Percentiles rank a stretch among this genome's conserved stretches.
Evolutionary conservation across 2,329 filamentous ascomycete genomes (phyloP).

Genomic region (Botrytis paeoniae): DNA sequence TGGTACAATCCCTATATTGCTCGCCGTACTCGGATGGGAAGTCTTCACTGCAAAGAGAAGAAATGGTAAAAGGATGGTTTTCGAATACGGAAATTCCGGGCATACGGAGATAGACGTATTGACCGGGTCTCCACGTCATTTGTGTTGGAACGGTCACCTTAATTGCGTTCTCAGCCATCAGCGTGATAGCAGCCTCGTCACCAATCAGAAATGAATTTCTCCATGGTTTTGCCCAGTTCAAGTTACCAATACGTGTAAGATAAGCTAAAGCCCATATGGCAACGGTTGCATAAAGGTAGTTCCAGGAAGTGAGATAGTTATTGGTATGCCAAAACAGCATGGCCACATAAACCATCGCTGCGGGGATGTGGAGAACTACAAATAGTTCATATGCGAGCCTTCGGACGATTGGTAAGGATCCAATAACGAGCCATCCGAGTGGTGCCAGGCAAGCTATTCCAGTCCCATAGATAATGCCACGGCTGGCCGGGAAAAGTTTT

Average conservation of each 20-base stretch:
- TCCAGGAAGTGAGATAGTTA: conserved; percentile 87
- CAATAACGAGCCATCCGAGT: conserved; percentile 76
- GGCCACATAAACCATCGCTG: conserved; percentile 74
- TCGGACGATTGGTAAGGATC: conserved; percentile 76
- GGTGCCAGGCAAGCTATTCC: conserved; percentile 80
- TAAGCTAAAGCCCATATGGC: conserved; percentile 78
- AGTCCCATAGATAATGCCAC: conserved; percentile 77
- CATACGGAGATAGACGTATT: conserved; percentile 94
- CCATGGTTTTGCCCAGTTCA: conserved; percentile 86
- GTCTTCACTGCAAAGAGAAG: conserved; percentile 87
- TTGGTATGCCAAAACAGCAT: conserved; percentile 95
- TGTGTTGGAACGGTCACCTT: conserved; percentile 93
- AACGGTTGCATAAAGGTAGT: conserved; percentile 78
- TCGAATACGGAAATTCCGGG: conserved; percentile 86
- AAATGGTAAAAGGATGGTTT: conserved; percentile 94
- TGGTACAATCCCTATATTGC: conserved; percentile 79
- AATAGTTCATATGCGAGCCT: conserved; percentile 83
- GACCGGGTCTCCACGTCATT: conserved; percentile 87
- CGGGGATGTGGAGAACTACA: conserved; percentile 75
- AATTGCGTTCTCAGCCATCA: conserved; percentile 91
- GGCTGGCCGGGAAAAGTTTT: conserved; percentile 62
- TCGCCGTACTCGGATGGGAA: conserved; percentile 91
- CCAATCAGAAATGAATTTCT: conserved; percentile 79
- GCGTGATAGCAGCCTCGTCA: conserved; percentile 83
- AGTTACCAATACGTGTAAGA: conserved; percentile 70